Percentiles rank a stretch among this genome's conserved stretches.
These are phyloP conservation scores for Hypholoma sublateritium DNA, from an alignment of 768 basidiomycete species.

Conservation along the genomic window DNA sequence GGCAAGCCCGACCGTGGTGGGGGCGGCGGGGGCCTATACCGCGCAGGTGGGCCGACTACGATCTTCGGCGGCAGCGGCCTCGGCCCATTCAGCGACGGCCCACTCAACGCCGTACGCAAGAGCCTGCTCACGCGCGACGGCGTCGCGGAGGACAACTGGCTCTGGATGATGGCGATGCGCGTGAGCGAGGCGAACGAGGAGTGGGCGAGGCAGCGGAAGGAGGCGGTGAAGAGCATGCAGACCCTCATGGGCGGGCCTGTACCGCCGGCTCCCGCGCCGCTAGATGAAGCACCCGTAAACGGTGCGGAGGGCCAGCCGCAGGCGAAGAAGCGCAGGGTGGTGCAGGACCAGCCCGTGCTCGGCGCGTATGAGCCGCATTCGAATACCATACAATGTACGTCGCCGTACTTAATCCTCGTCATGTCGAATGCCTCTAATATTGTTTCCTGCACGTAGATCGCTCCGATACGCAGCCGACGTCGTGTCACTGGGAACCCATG, in stretches of 20 bases:
- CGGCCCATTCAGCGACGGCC: conserved; percentile 89
- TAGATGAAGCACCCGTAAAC: conserved; percentile 11
- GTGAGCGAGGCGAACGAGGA: conserved; percentile 63
- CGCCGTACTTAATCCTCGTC: not conserved
- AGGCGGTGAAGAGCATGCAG: conserved; percentile 51
- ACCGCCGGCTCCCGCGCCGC: conserved; percentile 1
- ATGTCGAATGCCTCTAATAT: not conserved
- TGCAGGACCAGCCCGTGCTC: conserved; percentile 40
- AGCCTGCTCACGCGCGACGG: conserved; percentile 77
- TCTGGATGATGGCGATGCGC: conserved; percentile 73
- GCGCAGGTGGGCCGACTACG: conserved; percentile 90
- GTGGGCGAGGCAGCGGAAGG: conserved; percentile 59
- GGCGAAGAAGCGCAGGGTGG: conserved; percentile 30
- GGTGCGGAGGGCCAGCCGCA: conserved; percentile 17
- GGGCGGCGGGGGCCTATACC: conserved; percentile 71
- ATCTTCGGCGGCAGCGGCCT: conserved; percentile 83
- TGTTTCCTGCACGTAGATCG: conserved; percentile 53
- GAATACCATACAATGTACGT: conserved; percentile 71
- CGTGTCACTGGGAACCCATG: conserved; percentile 56
- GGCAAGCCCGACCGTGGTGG: conserved; percentile 47
- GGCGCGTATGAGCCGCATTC: conserved; percentile 87
- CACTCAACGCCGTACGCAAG: conserved; percentile 81
- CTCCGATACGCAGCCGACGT: conserved; percentile 74
- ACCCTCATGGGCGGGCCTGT: conserved; percentile 29
- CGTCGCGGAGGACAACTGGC: conserved; percentile 90